Conservation (phyloP, 306 rosid species). For the Dalbergia cultrata region DNA sequence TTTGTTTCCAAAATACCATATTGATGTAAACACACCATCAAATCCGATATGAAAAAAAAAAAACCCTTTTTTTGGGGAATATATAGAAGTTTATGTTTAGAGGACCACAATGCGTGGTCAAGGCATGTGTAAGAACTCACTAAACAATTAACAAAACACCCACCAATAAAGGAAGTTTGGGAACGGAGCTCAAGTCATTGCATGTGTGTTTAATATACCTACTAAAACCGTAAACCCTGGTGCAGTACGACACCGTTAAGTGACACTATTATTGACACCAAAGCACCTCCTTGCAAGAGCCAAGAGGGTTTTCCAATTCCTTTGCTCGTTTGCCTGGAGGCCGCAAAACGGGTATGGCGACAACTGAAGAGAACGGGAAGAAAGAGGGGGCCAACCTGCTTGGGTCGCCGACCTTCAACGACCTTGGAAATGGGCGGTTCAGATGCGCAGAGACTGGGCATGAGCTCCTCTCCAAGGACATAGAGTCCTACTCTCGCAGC, state of each 20-base stretch:
- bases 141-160: no score
- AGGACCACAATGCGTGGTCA: no score
- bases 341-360: slow-evolving; percentile 49
- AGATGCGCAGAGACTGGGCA: slow-evolving; percentile 89
- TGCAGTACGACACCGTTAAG: slow-evolving; percentile 19
- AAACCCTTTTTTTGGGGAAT: no score
- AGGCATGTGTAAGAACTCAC: no score
- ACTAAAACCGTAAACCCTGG: no score
- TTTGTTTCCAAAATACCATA: no score
- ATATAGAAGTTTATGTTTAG: no score
- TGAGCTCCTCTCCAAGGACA: slow-evolving; percentile 75
- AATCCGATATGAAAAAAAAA: no score
- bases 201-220: no score
- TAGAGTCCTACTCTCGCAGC: slow-evolving; percentile 66
- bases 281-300: neutral
- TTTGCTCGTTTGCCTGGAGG: neutral
- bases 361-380: slow-evolving; percentile 43
- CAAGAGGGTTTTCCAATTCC: neutral
- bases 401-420: slow-evolving; percentile 78
- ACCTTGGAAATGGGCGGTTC: slow-evolving; percentile 80
- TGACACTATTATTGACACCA: neutral
- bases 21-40: no score
- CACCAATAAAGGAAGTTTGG: no score
- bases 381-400: slow-evolving; percentile 80
- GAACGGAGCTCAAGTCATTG: no score